Evolutionary conservation across 306 rosid species (phyloP), one percentile per base, ranked within the genome.

Genomic region (Malus asiatica): DNA sequence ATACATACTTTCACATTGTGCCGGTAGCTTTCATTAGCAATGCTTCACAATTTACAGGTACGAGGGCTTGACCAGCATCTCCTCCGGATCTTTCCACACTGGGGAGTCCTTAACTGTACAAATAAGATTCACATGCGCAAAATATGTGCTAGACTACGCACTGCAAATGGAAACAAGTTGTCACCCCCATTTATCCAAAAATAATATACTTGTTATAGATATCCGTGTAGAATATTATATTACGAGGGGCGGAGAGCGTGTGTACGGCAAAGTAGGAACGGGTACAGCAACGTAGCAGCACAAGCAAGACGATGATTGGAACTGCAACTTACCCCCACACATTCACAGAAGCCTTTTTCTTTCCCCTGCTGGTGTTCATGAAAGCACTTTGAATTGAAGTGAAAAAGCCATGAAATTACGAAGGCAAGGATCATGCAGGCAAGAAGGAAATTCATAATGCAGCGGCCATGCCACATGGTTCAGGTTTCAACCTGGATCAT

Each of bases 401-500:
- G 86, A 55, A 87, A 87, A 60, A 81, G 88, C 90, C 88, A 87
- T 18, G 88, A 87, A 73, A 84, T 77, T 66, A 85, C 82, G 58
- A 84, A 84, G 63, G 86, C 90, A 65, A 87, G 70, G 60, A 87
- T 81, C 84, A 84, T 78, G 77, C 87, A 81, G 70, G 85, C 85
- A 71, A 86, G 82, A 35, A 86, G 84, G 70, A 84, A 86, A 72
- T 86, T 84, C 86, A 84, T 83, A 55, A 86, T 76, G 35, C 87
- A 80, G 25, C 84, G 82, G 57, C 87, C 84, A 44, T 74, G 88
- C 82, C 85, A 87, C 78, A 79, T 66, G 18, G 86, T 73, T 72
- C 65, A 74, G 11, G 58, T 74, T 85, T 87, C 90, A 38, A 77
- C 83, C 4, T 79, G 72, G 66, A 80, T 76, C 60, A 74, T 72